These are phyloP conservation scores for Zangia roseola DNA, from an alignment of 768 basidiomycete genomes.

Conservation along the genomic window DNA sequence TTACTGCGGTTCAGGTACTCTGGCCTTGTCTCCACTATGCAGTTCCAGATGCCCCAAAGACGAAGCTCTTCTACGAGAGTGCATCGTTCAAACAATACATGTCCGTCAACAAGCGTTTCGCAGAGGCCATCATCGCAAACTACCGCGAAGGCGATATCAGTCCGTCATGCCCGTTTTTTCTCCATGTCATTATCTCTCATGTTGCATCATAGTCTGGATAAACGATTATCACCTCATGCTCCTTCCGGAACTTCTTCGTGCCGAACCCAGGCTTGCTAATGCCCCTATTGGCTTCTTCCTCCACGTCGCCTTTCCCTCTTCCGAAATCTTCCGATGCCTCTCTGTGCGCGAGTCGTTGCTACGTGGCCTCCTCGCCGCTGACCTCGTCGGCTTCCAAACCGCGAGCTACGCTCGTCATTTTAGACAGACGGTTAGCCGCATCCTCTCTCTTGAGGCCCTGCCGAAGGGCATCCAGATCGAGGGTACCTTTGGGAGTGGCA, in stretches of 20 bases:
- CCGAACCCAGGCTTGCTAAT: constrained; percentile 44
- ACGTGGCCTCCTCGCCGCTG: constrained; percentile 87
- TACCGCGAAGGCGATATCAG: constrained; percentile 89
- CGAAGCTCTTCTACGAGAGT: constrained; percentile 76
- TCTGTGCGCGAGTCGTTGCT: constrained; percentile 76
- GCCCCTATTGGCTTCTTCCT: constrained; percentile 81
- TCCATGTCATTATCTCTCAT: constrained; percentile 1
- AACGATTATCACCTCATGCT: constrained; percentile 98
- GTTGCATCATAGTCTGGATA: constrained; percentile 54
- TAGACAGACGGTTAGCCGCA: constrained; percentile 79
- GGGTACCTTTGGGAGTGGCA: constrained; percentile 11
- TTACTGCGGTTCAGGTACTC: constrained; percentile 45
- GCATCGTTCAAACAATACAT: constrained; percentile 83
- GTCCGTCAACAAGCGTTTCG: constrained; percentile 88
- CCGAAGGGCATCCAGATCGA: constrained; percentile 79
- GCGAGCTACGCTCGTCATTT: constrained; percentile 83
- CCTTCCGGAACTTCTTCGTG: constrained; percentile 81
- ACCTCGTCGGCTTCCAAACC: constrained; percentile 92
- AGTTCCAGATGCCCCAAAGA: constrained; percentile 85
- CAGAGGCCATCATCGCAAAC: constrained; percentile 73
- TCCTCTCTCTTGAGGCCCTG: constrained; percentile 75
- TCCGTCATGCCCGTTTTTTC: constrained; percentile 18
- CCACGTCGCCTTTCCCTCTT: constrained; percentile 94
- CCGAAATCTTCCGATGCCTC: constrained; percentile 93
- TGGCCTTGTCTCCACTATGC: constrained; percentile 90